Evolutionary conservation across 805 yeast genomes (phyloP), one percentile per base, ranked within the genome.

Genomic region (Candida adriatica): DNA sequence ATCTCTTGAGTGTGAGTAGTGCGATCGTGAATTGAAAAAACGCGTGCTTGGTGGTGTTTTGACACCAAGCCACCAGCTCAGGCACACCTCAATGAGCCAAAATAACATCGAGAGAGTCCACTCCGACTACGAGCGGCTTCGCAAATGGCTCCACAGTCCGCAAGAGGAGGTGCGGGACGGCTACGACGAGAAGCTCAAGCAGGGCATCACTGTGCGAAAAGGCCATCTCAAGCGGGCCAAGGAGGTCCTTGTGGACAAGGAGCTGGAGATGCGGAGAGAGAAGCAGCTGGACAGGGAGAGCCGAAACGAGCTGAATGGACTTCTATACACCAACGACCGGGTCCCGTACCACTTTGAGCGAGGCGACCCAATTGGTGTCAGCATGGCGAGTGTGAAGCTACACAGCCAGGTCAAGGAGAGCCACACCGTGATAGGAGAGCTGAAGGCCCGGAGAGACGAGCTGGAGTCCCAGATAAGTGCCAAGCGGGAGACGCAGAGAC

Each of bases 291-390:
- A 19, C 14, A 8, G 13, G 10, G n/a, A 14, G 13, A 3, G 11
- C 6, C 26, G 29, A 18, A 30, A 31, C 10, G 21, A 24, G 16
- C 24, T 35, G n/a, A 34, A 26, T 6, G 49, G 46, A 1, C 21
- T 32, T 2, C 6, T 13, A 14, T 31, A 26, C 10, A 25, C 51
- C 0, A 42, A 41, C 20, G 43, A 43, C 8, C 34, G 42, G 8
- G 14, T 49, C 1, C 46, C 54, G 0, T 35, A 45, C 15, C 36
- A 36, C 11, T 26, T 35, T 10, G 49, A 42, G 29, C 36, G 54
- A 16, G 53, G 48, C 10, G 54, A 49, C 33, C 33, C 37, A 3
- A 41, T 48, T n/a, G 49, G 45, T 18, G 38, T 46, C 6, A 29
- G 43, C 0, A 16, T 48, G 32, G 47, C 51, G 0, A 34, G 24